phyloP scores from a whole-genome alignment of 805 yeast genomes.

The Metschnikowia lachancei region DNA sequence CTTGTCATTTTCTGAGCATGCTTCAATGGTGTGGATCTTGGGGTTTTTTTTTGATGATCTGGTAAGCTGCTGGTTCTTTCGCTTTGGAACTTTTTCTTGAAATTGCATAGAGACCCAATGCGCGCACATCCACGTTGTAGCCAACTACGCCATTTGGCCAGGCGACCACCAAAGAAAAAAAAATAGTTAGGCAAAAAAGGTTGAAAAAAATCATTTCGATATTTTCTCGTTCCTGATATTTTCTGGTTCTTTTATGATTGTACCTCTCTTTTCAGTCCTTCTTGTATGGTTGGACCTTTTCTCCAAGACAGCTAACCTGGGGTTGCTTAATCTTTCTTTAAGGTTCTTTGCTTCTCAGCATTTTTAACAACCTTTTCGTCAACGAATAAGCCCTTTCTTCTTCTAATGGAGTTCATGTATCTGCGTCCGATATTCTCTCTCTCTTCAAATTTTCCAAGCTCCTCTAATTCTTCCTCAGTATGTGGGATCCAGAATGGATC shows the following conservation, averaged over 20 bases:
- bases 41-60: background rate
- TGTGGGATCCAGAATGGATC: slow-evolving; percentile 99
- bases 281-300: no score
- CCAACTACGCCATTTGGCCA: no score
- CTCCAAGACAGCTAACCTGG: no score
- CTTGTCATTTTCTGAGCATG: slow-evolving; percentile 11
- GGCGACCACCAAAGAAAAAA: no score
- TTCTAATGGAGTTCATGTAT: slow-evolving; percentile 79
- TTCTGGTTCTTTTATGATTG: no score
- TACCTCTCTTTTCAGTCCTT: no score
- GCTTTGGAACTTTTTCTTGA: slow-evolving; percentile 3
- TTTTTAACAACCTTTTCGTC: slow-evolving; percentile 87
- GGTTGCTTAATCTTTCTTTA: slow-evolving; percentile 62
- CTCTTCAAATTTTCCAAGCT: slow-evolving; percentile 88
- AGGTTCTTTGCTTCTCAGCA: slow-evolving; percentile 91
- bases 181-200: no score
- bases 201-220: no score
- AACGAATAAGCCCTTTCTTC: slow-evolving; percentile 83
- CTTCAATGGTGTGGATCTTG: background rate
- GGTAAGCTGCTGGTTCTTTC: slow-evolving; percentile 3
- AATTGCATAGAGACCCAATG: slow-evolving; percentile 4
- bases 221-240: no score
- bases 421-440: slow-evolving; percentile 85
- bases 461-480: slow-evolving; percentile 93
- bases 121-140: slow-evolving; percentile 1